Evolutionary conservation across 495 filamentous ascomycete genomes (phyloP), one percentile per base, ranked within the genome.

Genomic region (Clohesyomyces aquaticus): DNA sequence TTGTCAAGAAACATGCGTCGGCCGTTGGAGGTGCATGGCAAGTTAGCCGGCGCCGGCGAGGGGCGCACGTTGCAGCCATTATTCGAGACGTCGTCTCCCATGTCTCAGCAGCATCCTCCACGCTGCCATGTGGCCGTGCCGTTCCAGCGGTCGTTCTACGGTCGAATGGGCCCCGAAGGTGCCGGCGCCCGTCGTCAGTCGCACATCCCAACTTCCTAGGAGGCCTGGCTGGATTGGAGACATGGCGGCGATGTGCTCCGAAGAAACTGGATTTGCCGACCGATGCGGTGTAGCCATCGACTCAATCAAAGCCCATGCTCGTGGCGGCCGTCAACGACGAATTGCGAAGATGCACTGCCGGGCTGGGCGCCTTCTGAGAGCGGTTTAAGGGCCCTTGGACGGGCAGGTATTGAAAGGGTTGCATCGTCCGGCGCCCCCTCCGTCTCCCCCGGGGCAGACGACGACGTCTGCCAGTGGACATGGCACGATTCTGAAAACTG

Each of bases 31-130:
- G n/a, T n/a, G n/a, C n/a, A n/a, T n/a, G n/a, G 54, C 27, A 57
- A 38, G 54, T 57, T 57, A 42, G 54, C 54, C 54, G 54, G 18
- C 14, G 16, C 38, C n/a, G n/a, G n/a, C 4, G 14, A 55, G 21
- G 8, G 21, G 43, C 18, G 16, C 4, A 18, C 8, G 43, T n/a
- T 4, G 19, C 16, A 18, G 16, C 43, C 6, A 23, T 47, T 47
- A 14, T 14, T 38, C 32, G 32, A 38, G 32, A 38, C 32, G 32
- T 38, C 32, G 32, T 14, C 14, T 38, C 32, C 6, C 6, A 38
- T 38, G 6, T 38, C 32, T 14, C 32, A 6, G 32, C 32, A 14
- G 6, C 32, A 14, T 38, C 6, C 6, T 38, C 32, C 32, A 38
- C 14, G 14, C 14, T 6, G 32, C 32, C 32, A 38, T 38, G 14